Percentiles rank a stretch among this genome's conserved stretches.
These are phyloP conservation scores for Saccharomyces hybrid DNA, from an alignment of 1,139 yeast genomes.

Conservation along the genomic window DNA sequence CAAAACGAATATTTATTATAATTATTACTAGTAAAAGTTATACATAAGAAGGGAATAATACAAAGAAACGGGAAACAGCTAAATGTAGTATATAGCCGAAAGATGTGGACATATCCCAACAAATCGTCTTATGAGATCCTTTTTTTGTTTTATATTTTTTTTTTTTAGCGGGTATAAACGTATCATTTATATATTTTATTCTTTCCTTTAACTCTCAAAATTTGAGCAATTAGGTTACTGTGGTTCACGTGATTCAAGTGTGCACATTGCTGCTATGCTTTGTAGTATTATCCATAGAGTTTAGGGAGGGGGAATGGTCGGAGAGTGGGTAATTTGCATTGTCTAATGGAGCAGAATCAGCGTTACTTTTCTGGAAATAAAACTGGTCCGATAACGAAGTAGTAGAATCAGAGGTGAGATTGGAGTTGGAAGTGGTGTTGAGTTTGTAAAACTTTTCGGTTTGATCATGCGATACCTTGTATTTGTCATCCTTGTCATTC, in stretches of 20 bases:
- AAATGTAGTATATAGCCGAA: background rate
- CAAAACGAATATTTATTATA: background rate
- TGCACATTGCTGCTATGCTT: background rate
- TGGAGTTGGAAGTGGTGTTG: background rate
- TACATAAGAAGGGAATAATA: background rate
- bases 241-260: background rate
- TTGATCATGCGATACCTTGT: background rate
- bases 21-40: background rate
- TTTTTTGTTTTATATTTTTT: background rate
- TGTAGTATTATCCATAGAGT: background rate
- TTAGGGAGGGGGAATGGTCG: background rate
- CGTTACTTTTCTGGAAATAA: background rate
- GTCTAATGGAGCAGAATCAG: background rate
- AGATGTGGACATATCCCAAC: background rate
- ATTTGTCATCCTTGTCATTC: background rate
- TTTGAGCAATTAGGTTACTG: background rate
- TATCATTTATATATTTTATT: background rate
- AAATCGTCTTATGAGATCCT: background rate
- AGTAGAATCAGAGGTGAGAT: background rate
- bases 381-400: background rate
- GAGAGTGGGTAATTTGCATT: background rate
- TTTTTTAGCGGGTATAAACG: background rate
- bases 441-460: background rate
- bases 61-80: background rate
- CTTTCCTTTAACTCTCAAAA: background rate